These are phyloP conservation scores for Ichthyophthirius multifiliis DNA, from an alignment of 169 alveolate genomes.

Conservation along the genomic window DNA sequence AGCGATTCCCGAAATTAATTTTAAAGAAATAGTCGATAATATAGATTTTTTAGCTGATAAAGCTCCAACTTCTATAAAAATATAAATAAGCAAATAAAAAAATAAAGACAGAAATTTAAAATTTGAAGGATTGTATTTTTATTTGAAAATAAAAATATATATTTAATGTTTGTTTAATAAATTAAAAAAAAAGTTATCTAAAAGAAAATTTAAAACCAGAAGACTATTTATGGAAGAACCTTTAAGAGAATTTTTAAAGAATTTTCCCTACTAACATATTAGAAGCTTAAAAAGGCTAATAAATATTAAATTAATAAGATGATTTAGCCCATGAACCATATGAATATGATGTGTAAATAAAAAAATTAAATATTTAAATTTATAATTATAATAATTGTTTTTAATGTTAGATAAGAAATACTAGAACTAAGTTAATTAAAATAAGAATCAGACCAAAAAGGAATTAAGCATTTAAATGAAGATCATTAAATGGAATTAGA, in stretches of 20 bases:
- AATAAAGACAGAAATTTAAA: neutral
- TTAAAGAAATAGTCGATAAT: neutral
- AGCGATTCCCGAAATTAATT: neutral
- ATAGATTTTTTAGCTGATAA: constrained; percentile 8
- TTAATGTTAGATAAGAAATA: neutral
- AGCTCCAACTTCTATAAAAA: neutral
- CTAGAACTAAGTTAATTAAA: no score
- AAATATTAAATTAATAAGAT: neutral
- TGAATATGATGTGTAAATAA: neutral
- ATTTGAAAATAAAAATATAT: neutral
- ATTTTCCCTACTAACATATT: neutral
- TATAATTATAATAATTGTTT: neutral
- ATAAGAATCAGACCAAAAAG: neutral
- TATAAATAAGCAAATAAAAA: neutral
- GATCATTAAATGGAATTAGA: constrained; percentile 8
- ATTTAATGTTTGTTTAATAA: neutral
- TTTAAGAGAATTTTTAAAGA: neutral
- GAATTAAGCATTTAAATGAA: no score
- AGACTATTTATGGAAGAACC: constrained; percentile 5
- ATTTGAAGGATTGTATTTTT: neutral
- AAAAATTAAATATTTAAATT: neutral
- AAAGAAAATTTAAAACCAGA: neutral
- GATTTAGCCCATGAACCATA: neutral
- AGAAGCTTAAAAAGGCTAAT: neutral
- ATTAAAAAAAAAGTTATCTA: neutral